A percentile compares a stretch with the other conserved stretches of the same genome.
Conservation (phyloP, 257 asterid species). For the Capsicum rhomboideum region DNA sequence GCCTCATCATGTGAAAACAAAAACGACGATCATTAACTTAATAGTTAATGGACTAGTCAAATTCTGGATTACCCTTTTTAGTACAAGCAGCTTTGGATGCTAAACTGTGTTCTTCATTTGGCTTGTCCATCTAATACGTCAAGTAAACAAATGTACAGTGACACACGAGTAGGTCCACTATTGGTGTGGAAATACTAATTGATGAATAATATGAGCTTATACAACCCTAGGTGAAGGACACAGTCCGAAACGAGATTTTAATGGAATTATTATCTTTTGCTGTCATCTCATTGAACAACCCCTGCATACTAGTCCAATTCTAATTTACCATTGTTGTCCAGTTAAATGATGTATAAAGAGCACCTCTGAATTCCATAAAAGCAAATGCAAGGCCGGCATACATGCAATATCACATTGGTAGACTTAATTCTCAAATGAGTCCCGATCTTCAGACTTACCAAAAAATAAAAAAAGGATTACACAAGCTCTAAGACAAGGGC, state of each 20-base stretch:
- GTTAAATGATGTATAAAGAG: background rate
- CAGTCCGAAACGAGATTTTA: background rate
- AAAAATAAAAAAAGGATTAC: conserved; percentile 22
- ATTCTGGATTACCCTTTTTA: background rate
- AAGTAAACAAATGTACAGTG: background rate
- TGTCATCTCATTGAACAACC: background rate
- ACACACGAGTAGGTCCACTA: background rate
- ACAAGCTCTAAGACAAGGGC: conserved; percentile 79
- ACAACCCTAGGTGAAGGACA: background rate
- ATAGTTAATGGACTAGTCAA: background rate
- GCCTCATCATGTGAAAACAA: background rate
- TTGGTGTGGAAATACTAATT: background rate
- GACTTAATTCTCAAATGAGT: background rate
- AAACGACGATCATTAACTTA: background rate
- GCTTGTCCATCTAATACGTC: background rate
- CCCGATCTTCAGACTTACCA: background rate
- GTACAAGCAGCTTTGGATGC: background rate
- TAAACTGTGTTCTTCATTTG: background rate
- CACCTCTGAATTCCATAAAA: background rate
- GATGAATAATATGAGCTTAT: background rate
- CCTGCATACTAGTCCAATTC: background rate
- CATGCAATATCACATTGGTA: background rate
- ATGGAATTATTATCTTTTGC: background rate
- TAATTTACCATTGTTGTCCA: background rate
- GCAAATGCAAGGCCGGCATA: background rate